Base-by-base conservation (phyloP, 2,329 filamentous ascomycete genomes). In the Beauveria rudraprayagi region DNA sequence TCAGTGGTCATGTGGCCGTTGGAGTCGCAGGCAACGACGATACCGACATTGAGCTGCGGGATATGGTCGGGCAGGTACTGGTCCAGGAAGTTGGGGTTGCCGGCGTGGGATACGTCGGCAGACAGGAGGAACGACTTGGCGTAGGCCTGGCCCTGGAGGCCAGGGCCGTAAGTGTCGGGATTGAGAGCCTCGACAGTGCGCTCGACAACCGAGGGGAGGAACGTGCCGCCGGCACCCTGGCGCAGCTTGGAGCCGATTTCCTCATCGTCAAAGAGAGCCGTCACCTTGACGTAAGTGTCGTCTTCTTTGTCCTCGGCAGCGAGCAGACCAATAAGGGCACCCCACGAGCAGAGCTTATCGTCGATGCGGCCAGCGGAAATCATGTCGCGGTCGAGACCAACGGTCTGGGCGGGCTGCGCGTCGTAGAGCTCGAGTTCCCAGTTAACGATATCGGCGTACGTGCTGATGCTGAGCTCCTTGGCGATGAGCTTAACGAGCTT, bases 381-480 rank as follows among this genome's bases (percentile, higher is more conserved):
- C 72, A 99, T 88, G 68, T 97, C 93, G 72, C 89, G 91, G 68
- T 96, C 90, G 61, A 99, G 75, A 14, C 94, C 94, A 66, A 90
- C 88, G 19, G 91, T 83, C 46, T 88, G 86, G 1, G 92, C 92
- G 9, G 92, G 90, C 72, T 97, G 92, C 4, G 85, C 84, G 75
- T 97, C 94, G 71, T 89, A 99, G 37, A 99, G 87, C 76, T 99
- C 94, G 43, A 97, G 84, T 71, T 99, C 94, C 94, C 94, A 99
- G 77, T 94, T 95, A 61, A 96, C 78, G 65, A 99, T 96, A 57
- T 81, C 83, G 66, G 80, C 83, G 71, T 88, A 86, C 63, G 90
- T 85, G 24, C 67, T 64, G 63, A 97, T 84, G 34, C 84, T 85
- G n/a, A 97, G 82, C 71, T 94, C 83, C 16, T 82, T 82, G 8